Conservation (phyloP, 345 rosid species). For the Triadica sebifera region DNA sequence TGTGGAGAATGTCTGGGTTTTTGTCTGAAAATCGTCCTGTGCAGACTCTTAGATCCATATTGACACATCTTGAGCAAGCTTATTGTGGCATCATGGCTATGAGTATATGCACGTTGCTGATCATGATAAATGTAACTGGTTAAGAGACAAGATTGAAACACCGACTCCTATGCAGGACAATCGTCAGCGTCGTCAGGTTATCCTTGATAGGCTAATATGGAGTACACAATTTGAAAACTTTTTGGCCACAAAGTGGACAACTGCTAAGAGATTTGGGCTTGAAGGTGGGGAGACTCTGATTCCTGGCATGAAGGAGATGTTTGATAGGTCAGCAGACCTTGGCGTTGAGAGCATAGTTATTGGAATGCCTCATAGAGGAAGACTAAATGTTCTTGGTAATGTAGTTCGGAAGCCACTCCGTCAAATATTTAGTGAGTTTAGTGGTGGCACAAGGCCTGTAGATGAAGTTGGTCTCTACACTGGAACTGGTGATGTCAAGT, state of each 20-base stretch:
- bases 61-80: slow-evolving; percentile 79
- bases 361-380: slow-evolving; percentile 78
- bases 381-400: slow-evolving; percentile 74
- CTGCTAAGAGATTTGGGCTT: slow-evolving; percentile 85
- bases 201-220: slow-evolving; percentile 84
- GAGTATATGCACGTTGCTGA: slow-evolving; percentile 90
- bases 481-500: slow-evolving; percentile 83
- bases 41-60: slow-evolving; percentile 69
- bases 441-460: slow-evolving; percentile 76
- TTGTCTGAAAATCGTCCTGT: slow-evolving; percentile 83
- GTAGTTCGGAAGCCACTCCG: slow-evolving; percentile 78
- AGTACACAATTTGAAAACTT: slow-evolving; percentile 84
- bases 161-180: slow-evolving; percentile 70
- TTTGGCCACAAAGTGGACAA: slow-evolving; percentile 84
- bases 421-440: slow-evolving; percentile 78
- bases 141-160: slow-evolving; percentile 84
- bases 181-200: slow-evolving; percentile 63
- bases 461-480: slow-evolving; percentile 83
- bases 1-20: slow-evolving; percentile 78
- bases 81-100: slow-evolving; percentile 77
- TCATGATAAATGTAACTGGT: slow-evolving; percentile 75
- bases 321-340: slow-evolving; percentile 71
- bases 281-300: slow-evolving; percentile 88
- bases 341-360: slow-evolving; percentile 84
- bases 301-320: slow-evolving; percentile 92